Evolutionary conservation across 1,284 basidiomycete species (phyloP), one percentile per base, ranked within the genome.

Genomic region (Ustilago sp.): DNA sequence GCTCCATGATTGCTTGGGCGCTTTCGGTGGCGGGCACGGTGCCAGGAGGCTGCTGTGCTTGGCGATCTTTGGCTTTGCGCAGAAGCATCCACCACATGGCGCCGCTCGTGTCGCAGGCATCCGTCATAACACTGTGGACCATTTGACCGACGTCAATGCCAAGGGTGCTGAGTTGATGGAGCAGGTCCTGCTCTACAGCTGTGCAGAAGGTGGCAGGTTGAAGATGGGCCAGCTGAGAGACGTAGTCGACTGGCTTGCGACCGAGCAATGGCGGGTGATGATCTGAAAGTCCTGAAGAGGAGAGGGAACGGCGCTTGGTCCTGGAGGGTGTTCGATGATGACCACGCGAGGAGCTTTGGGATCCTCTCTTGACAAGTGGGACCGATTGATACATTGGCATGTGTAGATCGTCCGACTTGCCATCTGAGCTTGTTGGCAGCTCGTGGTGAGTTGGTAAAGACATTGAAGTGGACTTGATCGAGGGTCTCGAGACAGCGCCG

Each of bases 71-170:
- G 9, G 91, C 89, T 81, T 91, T 93, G 78, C 91, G 90, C 82
- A 93, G 91, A 57, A 99, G 88, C 89, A 98, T 93, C 97, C 97
- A 99, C 96, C 96, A 99, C 12, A 94, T 88, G 1, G 95, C 94
- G 11, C 94, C 93, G 7, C 93, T 90, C 0, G 93, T 89, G 86
- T 99, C 96, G 83, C 96, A 99, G 0, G 97, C 96, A 86, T 98
- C 91, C 32, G 90, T 92, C 52, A 93, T 89, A 8, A 98, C 95
- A 1, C 93, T 94, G 85, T 99, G 95, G 23, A 93, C 92, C 64
- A 98, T 93, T 86, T 99, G 97, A 11, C 93, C 94, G 0, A 93
- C 93, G 84, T 99, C 96, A 74, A 98, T 91, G 0, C 97, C 96
- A 8, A 98, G 88, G 19, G 87, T 85, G 68, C 91, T 91, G 59